Evolutionary conservation across 2,329 filamentous ascomycete species (phyloP), one percentile per base, ranked within the genome.

Genomic region (Colletotrichum endophyticum): DNA sequence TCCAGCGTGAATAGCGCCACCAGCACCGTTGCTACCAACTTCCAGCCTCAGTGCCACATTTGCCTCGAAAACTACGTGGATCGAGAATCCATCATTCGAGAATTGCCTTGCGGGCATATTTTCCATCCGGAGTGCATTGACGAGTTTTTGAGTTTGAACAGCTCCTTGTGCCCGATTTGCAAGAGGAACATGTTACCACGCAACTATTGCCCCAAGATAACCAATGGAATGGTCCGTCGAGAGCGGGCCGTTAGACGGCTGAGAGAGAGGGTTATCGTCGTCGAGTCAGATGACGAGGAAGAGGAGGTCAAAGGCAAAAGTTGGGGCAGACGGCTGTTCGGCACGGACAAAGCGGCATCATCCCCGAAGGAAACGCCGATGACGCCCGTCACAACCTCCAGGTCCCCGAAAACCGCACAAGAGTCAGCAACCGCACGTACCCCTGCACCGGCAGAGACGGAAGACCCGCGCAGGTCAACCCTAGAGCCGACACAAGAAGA

Each of bases 111-210:
- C 80, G 93, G 94, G 1, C 97, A 99, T 83, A 96, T 99, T 73
- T 99, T 96, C 84, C 96, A 99, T 79, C 94, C 95, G 0, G 94
- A 95, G 78, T 99, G 97, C 81, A 96, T 99, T 78, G 96, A 99
- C 81, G 91, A 93, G 27, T 98, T 97, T 80, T 88, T 99, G 15
- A 89, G 90, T 59, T 89, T 92, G 71, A 94, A 94, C 82, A 98
- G 95, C 82, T 98, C 95, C 22, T 89, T 98, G 3, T 99, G 97
- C 81, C 96, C 97, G 1, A 88, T 98, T 80, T 99, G 97, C 88
- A 98, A 98, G 84, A 91, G 93, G 77, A 95, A 91, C 66, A 95
- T 96, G 81, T 86, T 98, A 1, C 96, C 96, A 8, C 81, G 83
- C 80, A 86, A 95, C 0, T 91, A 91, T 80, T 93, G 92, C 72